A percentile compares a stretch with the other conserved stretches of the same genome.
Evolutionary conservation across 192 early-diverging fungal species (phyloP).

Genomic region (Pilobolus umbonatus): DNA sequence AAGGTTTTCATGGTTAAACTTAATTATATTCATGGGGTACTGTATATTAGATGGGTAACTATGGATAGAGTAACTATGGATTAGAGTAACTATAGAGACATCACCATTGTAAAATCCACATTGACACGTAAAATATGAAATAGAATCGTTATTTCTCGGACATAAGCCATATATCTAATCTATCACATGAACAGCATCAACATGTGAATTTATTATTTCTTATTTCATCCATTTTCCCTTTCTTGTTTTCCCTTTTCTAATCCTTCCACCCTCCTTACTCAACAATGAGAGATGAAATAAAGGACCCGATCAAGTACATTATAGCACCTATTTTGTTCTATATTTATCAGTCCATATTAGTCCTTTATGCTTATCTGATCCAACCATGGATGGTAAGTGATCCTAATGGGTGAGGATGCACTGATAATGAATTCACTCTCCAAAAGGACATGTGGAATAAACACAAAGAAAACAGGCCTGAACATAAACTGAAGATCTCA

Average conservation of each 20-base stretch:
- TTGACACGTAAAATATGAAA: too few species aligned
- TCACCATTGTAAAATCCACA: too few species aligned
- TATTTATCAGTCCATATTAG: not conserved
- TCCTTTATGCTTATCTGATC: conserved; percentile 9
- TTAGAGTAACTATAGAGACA: too few species aligned
- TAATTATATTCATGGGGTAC: too few species aligned
- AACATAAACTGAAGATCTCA: conserved; percentile 38
- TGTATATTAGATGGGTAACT: too few species aligned
- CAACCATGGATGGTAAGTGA: conserved; percentile 18
- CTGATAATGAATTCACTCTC: not conserved
- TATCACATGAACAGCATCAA: not conserved
- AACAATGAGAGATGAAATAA: not conserved
- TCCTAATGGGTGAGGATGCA: not conserved
- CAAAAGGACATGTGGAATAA: conserved; percentile 15
- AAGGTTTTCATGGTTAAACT: too few species aligned
- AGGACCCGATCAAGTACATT: conserved; percentile 16
- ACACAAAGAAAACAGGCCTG: conserved; percentile 31
- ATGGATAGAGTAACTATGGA: too few species aligned
- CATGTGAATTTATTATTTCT: not conserved
- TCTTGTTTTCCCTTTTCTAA: not conserved
- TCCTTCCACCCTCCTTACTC: not conserved
- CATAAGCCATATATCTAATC: not conserved
- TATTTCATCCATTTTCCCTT: not conserved
- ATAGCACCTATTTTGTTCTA: conserved; percentile 11
- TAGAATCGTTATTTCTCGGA: not conserved